Evolutionary conservation across 2,329 filamentous ascomycete genomes (phyloP).

Genomic region (Ophiostoma sp.): DNA sequence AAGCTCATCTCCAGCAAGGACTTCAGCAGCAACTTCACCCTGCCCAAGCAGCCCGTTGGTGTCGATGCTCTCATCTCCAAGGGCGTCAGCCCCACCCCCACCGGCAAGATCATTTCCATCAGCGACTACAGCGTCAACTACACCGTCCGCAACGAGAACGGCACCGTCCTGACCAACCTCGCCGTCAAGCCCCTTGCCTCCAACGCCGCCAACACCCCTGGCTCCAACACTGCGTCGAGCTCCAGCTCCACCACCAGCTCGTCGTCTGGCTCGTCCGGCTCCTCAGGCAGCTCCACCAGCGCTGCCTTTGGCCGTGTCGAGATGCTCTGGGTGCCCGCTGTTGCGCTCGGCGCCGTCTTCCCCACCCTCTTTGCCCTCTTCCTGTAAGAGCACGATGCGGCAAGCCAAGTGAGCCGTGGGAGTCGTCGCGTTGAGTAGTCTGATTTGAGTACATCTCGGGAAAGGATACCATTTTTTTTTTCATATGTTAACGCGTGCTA

Average conservation of each 20-base stretch:
- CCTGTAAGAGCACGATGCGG: constrained; percentile 13
- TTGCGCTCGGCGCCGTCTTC: constrained; percentile 17
- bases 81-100: constrained; percentile 61
- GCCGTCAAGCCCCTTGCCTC: constrained; percentile 44
- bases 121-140: constrained; percentile 50
- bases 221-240: constrained; percentile 35
- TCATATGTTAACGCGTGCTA: too few relatives aligned
- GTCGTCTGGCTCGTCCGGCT: constrained; percentile 13
- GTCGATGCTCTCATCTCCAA: constrained; percentile 68
- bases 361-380: constrained; percentile 20
- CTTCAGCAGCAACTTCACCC: constrained; percentile 74
- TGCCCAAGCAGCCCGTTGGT: constrained; percentile 63
- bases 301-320: constrained; percentile 23
- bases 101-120: constrained; percentile 60
- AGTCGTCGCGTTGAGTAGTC: not conserved
- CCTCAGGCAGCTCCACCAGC: constrained; percentile 26
- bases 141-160: constrained; percentile 57
- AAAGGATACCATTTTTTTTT: constrained; percentile 1
- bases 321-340: constrained; percentile 18
- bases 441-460: constrained; percentile 2
- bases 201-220: constrained; percentile 43
- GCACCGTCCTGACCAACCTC: constrained; percentile 51
- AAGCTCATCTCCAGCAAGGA: constrained; percentile 58
- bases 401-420: too few relatives aligned
- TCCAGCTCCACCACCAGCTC: constrained; percentile 18